These are phyloP conservation scores for Inga oerstediana DNA, from an alignment of 306 rosid genomes.

Conservation along the genomic window DNA sequence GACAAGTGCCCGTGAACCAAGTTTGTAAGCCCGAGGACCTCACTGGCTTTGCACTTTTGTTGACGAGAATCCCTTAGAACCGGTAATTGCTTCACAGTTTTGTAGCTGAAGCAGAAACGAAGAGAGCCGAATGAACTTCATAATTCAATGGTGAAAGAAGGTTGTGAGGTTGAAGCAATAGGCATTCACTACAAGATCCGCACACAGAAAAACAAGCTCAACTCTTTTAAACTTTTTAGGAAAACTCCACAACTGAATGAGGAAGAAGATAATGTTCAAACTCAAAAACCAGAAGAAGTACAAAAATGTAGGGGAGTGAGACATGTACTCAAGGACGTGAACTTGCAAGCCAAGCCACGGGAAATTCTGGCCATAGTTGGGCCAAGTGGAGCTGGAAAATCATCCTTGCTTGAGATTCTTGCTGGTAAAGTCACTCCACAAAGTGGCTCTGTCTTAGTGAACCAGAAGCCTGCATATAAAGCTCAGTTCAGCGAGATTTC, in stretches of 20 bases:
- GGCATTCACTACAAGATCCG: constrained; percentile 67
- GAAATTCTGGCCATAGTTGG: constrained; percentile 93
- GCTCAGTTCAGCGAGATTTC: constrained; percentile 74
- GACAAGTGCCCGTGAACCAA: constrained; percentile 55
- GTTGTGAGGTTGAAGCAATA: constrained; percentile 84
- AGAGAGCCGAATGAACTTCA: constrained; percentile 37
- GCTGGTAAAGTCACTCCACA: constrained; percentile 71
- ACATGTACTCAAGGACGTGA: constrained; percentile 67
- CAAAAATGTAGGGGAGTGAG: constrained; percentile 42
- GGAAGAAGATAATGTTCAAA: constrained; percentile 27
- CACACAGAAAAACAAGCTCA: constrained; percentile 42
- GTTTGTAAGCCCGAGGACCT: constrained; percentile 49
- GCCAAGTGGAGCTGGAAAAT: constrained; percentile 96
- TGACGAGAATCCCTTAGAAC: constrained; percentile 23
- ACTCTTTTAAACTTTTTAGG: constrained; percentile 53
- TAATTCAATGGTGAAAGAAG: constrained; percentile 67
- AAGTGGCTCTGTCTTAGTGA: constrained; percentile 63
- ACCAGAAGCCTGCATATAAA: constrained; percentile 59
- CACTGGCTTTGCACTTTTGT: constrained; percentile 34
- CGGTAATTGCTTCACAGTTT: constrained; percentile 44
- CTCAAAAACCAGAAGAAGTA: constrained; percentile 39
- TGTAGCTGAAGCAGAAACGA: constrained; percentile 27
- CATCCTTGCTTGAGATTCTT: constrained; percentile 82
- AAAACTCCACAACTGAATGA: constrained; percentile 37
- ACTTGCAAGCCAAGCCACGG: constrained; percentile 67